Conservation (phyloP, 805 yeast species). For the Suhomyces tanzawaensis region DNA sequence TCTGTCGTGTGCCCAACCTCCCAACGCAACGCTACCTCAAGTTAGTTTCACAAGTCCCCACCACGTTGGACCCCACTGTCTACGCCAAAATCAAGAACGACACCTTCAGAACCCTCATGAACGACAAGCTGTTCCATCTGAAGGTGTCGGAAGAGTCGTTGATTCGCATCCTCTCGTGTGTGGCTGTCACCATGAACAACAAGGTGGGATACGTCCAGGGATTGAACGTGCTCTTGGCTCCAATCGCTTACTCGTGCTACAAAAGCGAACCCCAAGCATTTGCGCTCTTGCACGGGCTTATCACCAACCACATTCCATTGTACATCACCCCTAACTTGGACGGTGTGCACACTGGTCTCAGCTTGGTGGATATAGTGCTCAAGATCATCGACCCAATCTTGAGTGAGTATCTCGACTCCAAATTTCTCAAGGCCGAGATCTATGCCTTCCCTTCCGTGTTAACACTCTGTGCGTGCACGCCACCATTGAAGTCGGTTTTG, state of each 20-base stretch:
- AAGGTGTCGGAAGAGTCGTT: constrained; percentile 70
- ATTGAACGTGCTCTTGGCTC: constrained; percentile 83
- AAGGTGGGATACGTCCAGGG: constrained; percentile 78
- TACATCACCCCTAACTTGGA: constrained; percentile 73
- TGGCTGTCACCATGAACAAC: constrained; percentile 47
- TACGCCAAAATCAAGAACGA: constrained; percentile 78
- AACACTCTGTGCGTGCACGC: constrained; percentile 85
- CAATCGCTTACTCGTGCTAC: constrained; percentile 65
- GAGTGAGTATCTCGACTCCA: constrained; percentile 54
- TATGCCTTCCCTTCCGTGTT: constrained; percentile 83
- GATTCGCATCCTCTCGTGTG: constrained; percentile 67
- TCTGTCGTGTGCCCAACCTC: constrained; percentile 61
- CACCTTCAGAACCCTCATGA: constrained; percentile 79
- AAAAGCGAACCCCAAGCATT: constrained; percentile 86
- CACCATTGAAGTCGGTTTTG: constrained; percentile 72
- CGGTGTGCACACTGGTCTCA: constrained; percentile 78
- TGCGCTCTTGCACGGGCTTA: constrained; percentile 60
- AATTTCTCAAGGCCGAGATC: constrained; percentile 75
- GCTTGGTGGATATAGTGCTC: constrained; percentile 70
- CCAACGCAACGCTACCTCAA: constrained; percentile 54
- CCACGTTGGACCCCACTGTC: constrained; percentile 41
- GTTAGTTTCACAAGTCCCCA: constrained; percentile 50
- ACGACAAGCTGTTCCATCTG: constrained; percentile 61
- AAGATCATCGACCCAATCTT: constrained; percentile 72
- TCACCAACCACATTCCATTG: constrained; percentile 67